Conservation (phyloP, 208 protist genomes). For the Acanthamoeba triangularis region DNA sequence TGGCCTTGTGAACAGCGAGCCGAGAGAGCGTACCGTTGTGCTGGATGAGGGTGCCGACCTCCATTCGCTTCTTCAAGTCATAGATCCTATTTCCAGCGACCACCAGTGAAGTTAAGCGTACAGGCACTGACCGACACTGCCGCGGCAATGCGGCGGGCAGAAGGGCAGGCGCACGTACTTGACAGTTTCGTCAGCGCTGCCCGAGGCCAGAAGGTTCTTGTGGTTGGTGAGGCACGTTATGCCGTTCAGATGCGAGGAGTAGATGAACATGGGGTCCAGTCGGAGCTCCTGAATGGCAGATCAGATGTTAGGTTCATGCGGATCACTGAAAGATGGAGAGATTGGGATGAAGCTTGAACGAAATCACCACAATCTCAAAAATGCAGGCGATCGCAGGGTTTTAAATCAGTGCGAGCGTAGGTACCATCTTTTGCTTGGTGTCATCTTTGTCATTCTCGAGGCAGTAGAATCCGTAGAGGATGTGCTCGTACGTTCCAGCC, state of each 20-base stretch:
- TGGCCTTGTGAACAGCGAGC: too few species aligned
- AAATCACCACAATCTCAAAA: not conserved
- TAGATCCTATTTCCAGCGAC: constrained; percentile 33
- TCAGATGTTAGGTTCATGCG: not conserved
- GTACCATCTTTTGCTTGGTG: constrained; percentile 33
- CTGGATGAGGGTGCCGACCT: constrained; percentile 27
- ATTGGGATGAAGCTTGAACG: too few species aligned
- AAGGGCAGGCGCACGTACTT: not conserved
- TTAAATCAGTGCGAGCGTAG: not conserved
- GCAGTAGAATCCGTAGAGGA: constrained; percentile 48
- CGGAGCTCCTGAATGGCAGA: not conserved
- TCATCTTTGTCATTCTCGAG: constrained; percentile 30
- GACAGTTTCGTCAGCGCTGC: constrained; percentile 52
- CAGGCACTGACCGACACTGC: too few species aligned
- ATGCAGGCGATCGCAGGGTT: too few species aligned
- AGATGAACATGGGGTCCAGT: constrained; percentile 38
- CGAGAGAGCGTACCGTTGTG: not conserved
- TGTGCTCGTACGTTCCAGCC: constrained; percentile 54
- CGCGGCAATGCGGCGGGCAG: too few species aligned
- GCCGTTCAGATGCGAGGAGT: constrained; percentile 48
- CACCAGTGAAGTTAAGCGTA: too few species aligned
- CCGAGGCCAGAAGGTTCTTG: constrained; percentile 55
- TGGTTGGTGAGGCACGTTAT: not conserved
- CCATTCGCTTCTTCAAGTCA: constrained; percentile 43
- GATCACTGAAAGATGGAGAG: not conserved